These are phyloP conservation scores for Sideroxylon spinosum DNA, from an alignment of 179 eudicot genomes.

Conservation along the genomic window DNA sequence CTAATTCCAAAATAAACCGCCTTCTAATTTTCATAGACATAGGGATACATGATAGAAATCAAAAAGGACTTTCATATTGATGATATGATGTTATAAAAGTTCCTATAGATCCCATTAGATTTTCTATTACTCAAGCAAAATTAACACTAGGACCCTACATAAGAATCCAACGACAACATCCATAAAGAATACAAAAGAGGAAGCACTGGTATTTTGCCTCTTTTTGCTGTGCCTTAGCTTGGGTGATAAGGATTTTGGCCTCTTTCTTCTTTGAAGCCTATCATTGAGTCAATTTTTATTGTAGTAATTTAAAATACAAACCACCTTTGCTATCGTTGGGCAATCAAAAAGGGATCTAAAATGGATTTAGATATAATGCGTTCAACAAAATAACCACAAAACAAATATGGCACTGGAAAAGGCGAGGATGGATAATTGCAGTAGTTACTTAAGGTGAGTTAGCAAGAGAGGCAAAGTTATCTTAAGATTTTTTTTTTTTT, in stretches of 20 bases:
- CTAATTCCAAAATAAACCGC: constrained; percentile 1
- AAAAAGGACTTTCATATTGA: neutral
- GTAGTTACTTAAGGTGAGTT: neutral
- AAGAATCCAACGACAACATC: neutral
- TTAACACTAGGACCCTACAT: neutral
- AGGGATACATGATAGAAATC: neutral
- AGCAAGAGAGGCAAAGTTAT: neutral
- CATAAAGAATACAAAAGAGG: neutral
- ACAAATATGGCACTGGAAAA: neutral
- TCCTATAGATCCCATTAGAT: neutral
- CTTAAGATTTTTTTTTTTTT: neutral
- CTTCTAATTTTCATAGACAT: neutral
- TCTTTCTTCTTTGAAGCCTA: neutral
- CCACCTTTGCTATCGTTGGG: neutral
- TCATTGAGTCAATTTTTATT: neutral
- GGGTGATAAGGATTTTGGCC: neutral
- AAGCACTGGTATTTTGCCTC: neutral
- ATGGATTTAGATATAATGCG: neutral
- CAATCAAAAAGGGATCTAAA: neutral
- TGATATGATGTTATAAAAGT: neutral
- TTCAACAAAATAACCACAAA: neutral
- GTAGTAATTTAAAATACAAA: neutral
- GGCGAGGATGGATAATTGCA: neutral
- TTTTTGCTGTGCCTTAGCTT: neutral
- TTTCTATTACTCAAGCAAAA: neutral